These are phyloP conservation scores for Colletotrichum sp. DNA, from an alignment of 2,329 filamentous ascomycete genomes.

Conservation along the genomic window DNA sequence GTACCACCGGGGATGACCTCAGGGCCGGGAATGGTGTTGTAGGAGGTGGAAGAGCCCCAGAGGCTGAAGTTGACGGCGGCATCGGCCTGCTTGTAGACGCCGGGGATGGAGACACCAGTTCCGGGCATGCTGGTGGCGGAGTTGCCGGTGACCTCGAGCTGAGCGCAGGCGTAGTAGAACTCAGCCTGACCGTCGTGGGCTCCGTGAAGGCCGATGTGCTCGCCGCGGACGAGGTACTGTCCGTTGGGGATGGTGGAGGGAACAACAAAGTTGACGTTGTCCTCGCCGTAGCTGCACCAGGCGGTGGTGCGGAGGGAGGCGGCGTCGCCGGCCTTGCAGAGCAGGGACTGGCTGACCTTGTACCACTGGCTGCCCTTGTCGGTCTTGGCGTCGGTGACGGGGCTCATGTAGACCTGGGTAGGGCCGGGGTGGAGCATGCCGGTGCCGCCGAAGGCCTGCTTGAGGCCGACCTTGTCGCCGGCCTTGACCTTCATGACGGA, in stretches of 20 bases:
- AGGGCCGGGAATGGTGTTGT: not conserved
- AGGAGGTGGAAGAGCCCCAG: not conserved
- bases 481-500: conserved; percentile 19
- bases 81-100: conserved; percentile 30
- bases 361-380: conserved; percentile 28
- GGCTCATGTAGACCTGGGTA: conserved; percentile 22
- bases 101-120: conserved; percentile 41
- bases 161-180: conserved; percentile 51
- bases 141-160: conserved; percentile 41
- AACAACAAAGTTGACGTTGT: conserved; percentile 35
- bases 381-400: conserved; percentile 20
- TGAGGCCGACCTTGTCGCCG: conserved; percentile 20
- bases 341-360: conserved; percentile 27
- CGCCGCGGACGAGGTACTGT: conserved; percentile 48
- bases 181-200: conserved; percentile 32
- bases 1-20: conserved; percentile 16
- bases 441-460: conserved; percentile 18
- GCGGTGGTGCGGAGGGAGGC: not conserved
- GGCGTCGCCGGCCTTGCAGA: conserved; percentile 18
- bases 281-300: conserved; percentile 25
- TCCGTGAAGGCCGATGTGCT: conserved; percentile 53
- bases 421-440: conserved; percentile 25
- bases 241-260: conserved; percentile 43
- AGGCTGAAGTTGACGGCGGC: conserved; percentile 8
- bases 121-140: conserved; percentile 11